Base-by-base conservation (phyloP, 192 early-diverging fungal genomes). In the Geranomyces variabilis region DNA sequence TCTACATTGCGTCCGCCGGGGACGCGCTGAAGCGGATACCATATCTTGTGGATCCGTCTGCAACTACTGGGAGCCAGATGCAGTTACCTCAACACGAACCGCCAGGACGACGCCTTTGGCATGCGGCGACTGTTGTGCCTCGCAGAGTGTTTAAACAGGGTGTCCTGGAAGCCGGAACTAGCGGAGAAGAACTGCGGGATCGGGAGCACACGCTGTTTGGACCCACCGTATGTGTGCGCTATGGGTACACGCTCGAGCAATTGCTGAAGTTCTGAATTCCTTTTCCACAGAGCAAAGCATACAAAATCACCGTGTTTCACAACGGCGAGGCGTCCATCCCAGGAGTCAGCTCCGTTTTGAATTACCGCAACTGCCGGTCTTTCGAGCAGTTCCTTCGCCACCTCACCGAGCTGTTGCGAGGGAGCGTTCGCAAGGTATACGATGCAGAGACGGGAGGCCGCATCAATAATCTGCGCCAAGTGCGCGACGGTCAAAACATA, bases 251-350 rank as follows among this genome's bases (percentile, higher is more conserved):
- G n/a, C n/a, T n/a, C 12, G 46, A 19, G 56, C 10, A n/a, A n/a
- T n/a, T n/a, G n/a, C n/a, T n/a, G n/a, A 12, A 22, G 7, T 76
- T 29, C 31, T 75, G 15, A n/a, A n/a, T n/a, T n/a, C n/a, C n/a
- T n/a, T n/a, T n/a, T n/a, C n/a, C n/a, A n/a, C n/a, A 86, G 84
- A 77, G 70, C 64, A 86, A 86, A 58, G 84, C 80, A 44, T 86
- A 71, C 70, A 69, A 73, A 64, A 70, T 86, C n/a, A 72, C 68
- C 22, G 80, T 82, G 0, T 86, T 79, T 71, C 46, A 66, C 45
- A 86, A 86, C 62, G 84, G 82, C 62, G 79, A 83, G 33, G 48
- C 44, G 12, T 71, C 75, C n/a, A 24, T 22, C 22, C 48, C 63
- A 48, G 77, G 79, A n/a, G 67, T 70, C 1, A 80, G 70, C 29